A percentile compares a stretch with the other conserved stretches of the same genome.
Evolutionary conservation across 2,329 filamentous ascomycete species (phyloP).

Genomic region (Niveomyces coronatus): DNA sequence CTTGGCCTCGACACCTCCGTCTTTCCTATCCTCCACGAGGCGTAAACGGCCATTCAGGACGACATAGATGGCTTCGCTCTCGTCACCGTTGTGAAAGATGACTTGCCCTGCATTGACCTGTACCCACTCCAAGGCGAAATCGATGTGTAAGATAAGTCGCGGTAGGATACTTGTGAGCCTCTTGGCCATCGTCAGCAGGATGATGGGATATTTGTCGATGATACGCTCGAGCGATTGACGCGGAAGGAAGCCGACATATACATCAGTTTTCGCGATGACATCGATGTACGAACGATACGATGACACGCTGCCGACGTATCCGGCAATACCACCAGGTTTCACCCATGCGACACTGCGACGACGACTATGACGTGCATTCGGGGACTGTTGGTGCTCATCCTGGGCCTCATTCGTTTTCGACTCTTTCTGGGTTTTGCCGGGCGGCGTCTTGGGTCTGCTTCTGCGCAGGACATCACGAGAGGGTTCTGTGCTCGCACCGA

Average conservation of each 20-base stretch:
- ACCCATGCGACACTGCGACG: constrained; percentile 75
- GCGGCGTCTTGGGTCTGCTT: constrained; percentile 10
- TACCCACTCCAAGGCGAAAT: constrained; percentile 97
- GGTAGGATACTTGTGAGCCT: constrained; percentile 82
- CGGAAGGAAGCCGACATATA: constrained; percentile 92
- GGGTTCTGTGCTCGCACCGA: constrained; percentile 58
- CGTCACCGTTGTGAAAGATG: constrained; percentile 85
- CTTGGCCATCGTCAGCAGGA: constrained; percentile 93
- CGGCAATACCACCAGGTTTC: constrained; percentile 87
- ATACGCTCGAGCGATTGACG: constrained; percentile 79
- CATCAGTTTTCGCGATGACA: constrained; percentile 93
- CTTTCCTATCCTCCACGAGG: constrained; percentile 70
- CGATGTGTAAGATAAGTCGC: constrained; percentile 85
- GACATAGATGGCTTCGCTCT: constrained; percentile 97
- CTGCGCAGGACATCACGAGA: constrained; percentile 18
- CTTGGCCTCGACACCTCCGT: constrained; percentile 73
- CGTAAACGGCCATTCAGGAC: constrained; percentile 88
- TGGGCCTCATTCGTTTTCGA: constrained; percentile 1
- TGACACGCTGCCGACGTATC: constrained; percentile 88
- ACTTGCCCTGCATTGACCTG: constrained; percentile 93
- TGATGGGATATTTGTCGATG: constrained; percentile 83
- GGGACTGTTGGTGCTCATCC: constrained; percentile 8
- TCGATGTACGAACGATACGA: constrained; percentile 95
- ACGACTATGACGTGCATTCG: constrained; percentile 37
- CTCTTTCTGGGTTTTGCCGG: neutral